Conservation (phyloP, 2,329 filamentous ascomycete genomes). For the Sodiomyces alkalinus region DNA sequence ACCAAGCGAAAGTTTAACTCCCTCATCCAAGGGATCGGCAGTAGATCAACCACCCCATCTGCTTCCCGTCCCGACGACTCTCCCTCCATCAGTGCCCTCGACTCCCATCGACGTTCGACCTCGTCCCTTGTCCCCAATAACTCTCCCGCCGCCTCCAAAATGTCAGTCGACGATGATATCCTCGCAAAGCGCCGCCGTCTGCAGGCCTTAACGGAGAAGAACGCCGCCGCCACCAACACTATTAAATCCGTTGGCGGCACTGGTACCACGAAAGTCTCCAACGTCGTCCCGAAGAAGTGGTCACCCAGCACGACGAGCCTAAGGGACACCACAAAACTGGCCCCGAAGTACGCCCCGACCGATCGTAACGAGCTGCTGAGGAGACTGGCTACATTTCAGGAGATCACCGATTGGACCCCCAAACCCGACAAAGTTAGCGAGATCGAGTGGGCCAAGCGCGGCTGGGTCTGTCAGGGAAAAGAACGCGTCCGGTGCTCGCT, state of each 20-base stretch:
- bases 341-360: slow-evolving; percentile 66
- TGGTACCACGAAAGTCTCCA: slow-evolving; percentile 23
- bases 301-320: slow-evolving; percentile 13
- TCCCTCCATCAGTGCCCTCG: background rate
- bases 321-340: slow-evolving; percentile 12
- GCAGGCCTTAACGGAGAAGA: slow-evolving; percentile 8
- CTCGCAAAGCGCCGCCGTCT: slow-evolving; percentile 39
- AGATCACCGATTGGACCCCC: slow-evolving; percentile 83
- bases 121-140: slow-evolving; percentile 4
- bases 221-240: slow-evolving; percentile 2
- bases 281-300: slow-evolving; percentile 26
- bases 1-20: slow-evolving; percentile 77
- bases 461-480: slow-evolving; percentile 73
- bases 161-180: slow-evolving; percentile 22
- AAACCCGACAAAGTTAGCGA: slow-evolving; percentile 79
- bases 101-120: slow-evolving; percentile 7
- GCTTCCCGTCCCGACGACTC: slow-evolving; percentile 9
- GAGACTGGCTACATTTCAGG: slow-evolving; percentile 74
- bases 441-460: slow-evolving; percentile 85
- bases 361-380: slow-evolving; percentile 71
- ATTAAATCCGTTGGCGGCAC: slow-evolving; percentile 7
- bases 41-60: slow-evolving; percentile 10
- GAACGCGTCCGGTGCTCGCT: slow-evolving; percentile 77
- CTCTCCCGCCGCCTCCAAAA: slow-evolving; percentile 1
- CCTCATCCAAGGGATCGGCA: slow-evolving; percentile 52